These are phyloP conservation scores for Pyrenopolyporus hunteri DNA, from an alignment of 495 filamentous ascomycete species.

Conservation along the genomic window DNA sequence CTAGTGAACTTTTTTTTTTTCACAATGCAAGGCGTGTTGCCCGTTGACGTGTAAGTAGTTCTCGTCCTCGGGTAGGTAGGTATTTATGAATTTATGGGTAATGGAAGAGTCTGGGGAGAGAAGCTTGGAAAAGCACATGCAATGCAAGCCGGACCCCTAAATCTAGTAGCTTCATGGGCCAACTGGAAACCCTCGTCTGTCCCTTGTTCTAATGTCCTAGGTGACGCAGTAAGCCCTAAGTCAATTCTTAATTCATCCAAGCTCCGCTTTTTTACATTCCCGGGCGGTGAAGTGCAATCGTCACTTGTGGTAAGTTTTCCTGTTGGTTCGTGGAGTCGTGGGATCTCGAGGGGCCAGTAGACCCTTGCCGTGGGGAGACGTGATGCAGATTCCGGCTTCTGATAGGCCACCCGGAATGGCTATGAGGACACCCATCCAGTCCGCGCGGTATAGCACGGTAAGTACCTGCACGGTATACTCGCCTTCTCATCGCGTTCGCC, in stretches of 20 bases:
- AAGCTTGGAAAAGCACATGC: slow-evolving; percentile 2
- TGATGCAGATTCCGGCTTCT: slow-evolving; percentile 26
- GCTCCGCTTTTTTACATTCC: slow-evolving; percentile 29
- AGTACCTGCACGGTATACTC: neutral
- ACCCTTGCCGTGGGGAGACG: slow-evolving; percentile 33
- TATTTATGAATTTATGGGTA: neutral
- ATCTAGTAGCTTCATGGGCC: neutral
- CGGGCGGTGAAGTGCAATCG: slow-evolving; percentile 30
- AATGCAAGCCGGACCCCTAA: slow-evolving; percentile 5
- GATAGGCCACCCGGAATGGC: slow-evolving; percentile 16
- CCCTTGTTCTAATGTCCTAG: neutral
- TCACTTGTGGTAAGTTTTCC: slow-evolving; percentile 5
- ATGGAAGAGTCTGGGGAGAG: slow-evolving; percentile 10
- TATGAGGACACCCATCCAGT: slow-evolving; percentile 11
- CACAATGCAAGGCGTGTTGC: slow-evolving; percentile 1
- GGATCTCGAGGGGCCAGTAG: slow-evolving; percentile 31
- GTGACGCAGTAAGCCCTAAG: slow-evolving; percentile 26
- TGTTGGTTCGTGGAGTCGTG: slow-evolving; percentile 22
- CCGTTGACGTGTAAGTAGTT: slow-evolving; percentile 2
- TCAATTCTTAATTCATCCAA: slow-evolving; percentile 2
- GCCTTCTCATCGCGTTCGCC: neutral
- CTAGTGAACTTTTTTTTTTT: slow-evolving; percentile 14
- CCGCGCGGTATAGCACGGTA: slow-evolving; percentile 1
- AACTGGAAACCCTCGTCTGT: neutral
- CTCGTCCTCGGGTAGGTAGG: neutral